A percentile compares a stretch with the other conserved stretches of the same genome.
phyloP scores from a whole-genome alignment of 257 asterid genomes.

The Sherardia arvensis region DNA sequence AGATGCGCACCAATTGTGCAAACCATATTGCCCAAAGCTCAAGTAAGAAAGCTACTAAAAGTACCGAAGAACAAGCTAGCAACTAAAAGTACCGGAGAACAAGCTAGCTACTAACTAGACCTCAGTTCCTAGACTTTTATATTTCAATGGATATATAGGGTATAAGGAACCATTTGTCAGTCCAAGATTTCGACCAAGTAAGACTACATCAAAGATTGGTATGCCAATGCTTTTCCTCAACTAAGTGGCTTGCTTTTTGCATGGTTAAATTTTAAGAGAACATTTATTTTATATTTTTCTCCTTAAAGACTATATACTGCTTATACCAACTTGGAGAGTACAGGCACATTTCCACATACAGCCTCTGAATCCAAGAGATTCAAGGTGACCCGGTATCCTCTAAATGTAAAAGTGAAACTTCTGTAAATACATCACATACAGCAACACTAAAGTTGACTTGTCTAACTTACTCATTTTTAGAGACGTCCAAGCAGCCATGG shows the following conservation, averaged over 20 bases:
- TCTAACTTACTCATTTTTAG: constrained; percentile 33
- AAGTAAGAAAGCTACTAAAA: not conserved
- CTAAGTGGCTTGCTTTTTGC: not conserved
- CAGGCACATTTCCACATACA: not conserved
- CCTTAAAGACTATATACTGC: not conserved
- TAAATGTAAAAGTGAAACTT: not conserved
- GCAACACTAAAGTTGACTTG: constrained; percentile 6
- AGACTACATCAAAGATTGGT: not conserved
- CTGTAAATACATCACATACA: not conserved
- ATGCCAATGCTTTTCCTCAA: not conserved
- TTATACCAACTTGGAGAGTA: not conserved
- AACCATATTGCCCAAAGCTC: not conserved
- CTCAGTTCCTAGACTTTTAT: not conserved
- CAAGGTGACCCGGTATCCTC: not conserved
- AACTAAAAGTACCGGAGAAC: not conserved
- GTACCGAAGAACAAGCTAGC: not conserved
- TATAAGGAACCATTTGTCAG: not conserved
- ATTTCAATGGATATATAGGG: not conserved
- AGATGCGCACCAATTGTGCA: no score
- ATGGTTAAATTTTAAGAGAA: not conserved
- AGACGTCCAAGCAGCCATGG: constrained; percentile 54
- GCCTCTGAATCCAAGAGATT: not conserved
- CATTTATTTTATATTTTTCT: constrained; percentile 1
- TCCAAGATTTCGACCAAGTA: not conserved
- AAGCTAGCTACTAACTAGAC: not conserved